Conservation (phyloP, 805 yeast genomes). For the Myxozyma vanderwaltii region DNA sequence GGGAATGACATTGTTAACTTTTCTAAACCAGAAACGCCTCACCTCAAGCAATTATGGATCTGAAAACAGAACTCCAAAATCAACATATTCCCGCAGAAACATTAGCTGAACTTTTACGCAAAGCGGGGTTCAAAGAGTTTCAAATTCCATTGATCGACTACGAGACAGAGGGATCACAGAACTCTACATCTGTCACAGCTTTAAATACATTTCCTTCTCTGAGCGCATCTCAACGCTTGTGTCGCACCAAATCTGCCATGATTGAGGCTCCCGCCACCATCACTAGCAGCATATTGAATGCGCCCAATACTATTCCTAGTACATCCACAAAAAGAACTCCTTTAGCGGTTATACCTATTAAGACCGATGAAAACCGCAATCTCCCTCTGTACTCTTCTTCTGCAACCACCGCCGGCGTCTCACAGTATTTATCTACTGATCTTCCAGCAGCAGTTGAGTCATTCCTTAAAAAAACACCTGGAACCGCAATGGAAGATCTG, state of each 20-base stretch:
- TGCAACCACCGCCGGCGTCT: not conserved
- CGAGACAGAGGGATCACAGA: not conserved
- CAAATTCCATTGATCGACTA: not conserved
- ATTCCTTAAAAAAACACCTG: conserved; percentile 36
- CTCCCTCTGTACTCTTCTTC: not conserved
- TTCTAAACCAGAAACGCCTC: not conserved
- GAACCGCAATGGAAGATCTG: conserved; percentile 48
- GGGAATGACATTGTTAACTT: not conserved
- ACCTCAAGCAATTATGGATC: conserved; percentile 14
- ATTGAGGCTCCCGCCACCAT: not conserved
- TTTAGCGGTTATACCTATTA: conserved; percentile 10
- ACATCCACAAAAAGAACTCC: conserved; percentile 17
- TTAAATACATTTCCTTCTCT: too few relatives aligned
- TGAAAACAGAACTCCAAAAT: conserved; percentile 11
- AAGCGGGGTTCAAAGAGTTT: conserved; percentile 6
- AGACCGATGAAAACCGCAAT: conserved; percentile 17
- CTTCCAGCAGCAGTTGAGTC: conserved; percentile 7
- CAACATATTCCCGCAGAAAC: conserved; percentile 10
- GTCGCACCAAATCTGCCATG: not conserved
- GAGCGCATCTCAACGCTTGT: not conserved
- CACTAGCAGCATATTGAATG: not conserved
- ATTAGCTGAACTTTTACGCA: not conserved
- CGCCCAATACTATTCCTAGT: not conserved
- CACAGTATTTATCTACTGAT: not conserved
- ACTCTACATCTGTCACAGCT: not conserved